Evolutionary conservation across 345 rosid species (phyloP), one percentile per base, ranked within the genome.

Genomic region (Arabis alpina): DNA sequence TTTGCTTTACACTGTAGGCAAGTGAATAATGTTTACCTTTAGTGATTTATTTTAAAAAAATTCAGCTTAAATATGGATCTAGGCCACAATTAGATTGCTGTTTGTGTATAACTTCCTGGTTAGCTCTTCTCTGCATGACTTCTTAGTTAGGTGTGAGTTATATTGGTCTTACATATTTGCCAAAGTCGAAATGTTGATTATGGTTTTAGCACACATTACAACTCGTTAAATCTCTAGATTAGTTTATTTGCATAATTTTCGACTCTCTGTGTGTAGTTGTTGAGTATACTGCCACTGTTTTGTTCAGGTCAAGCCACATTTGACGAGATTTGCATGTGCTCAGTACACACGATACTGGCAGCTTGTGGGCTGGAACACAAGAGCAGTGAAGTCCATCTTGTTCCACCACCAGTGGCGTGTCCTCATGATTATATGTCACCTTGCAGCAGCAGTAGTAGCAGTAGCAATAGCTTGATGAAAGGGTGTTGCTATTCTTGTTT

Each of bases 401-500:
- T 85, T 68, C 86, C 86, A 3, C 84, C 82, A 3, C 86, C 89
- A 34, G 78, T 76, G 5, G 74, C 50, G 15, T 94, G 99, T 81
- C 36, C 66, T 16, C 99, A 94, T 32, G 14, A 68, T 0, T 85
- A 78, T 61, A 82, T 50, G 67, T 59, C 25, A 76, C 77, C 36
- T 79, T 68, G 73, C 64, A 36, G 77, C 79, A 14, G 93, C 84
- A 57, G 85, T 78, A 79, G 76, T 70, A 24, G 45, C 4, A 45
- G 54, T 39, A 53, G 60, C 39, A 70, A 58, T 53, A 89, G 96
- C 78, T 70, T 87, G 76, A 79, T 94, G 89, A 86, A 78, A 85
- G 89, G 89, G 67, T 80, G 82, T 77, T 94, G 99, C 82, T 79
- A 83, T 14, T 64, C 87, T 62, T 94, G 99, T 77, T 91, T 94